Conservation (phyloP, 1,139 yeast genomes). For the Pneumocystis jirovecii region DNA sequence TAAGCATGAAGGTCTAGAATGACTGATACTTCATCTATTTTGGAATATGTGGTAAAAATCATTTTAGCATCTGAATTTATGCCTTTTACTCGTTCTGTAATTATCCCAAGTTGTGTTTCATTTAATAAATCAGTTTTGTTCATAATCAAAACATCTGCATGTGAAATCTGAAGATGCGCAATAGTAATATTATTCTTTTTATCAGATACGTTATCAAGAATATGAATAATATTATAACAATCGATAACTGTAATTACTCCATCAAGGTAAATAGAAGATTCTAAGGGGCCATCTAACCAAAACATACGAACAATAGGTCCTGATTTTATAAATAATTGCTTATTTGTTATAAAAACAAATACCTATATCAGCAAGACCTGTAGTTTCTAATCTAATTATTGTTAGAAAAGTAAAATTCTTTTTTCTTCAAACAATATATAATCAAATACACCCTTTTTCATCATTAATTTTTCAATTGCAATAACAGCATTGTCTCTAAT, state of each 20-base stretch:
- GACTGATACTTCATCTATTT: conserved; percentile 39
- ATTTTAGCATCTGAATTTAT: conserved; percentile 62
- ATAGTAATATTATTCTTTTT: conserved; percentile 16
- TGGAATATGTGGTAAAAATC: conserved; percentile 54
- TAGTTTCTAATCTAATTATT: conserved; percentile 42
- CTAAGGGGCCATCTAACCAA: conserved; percentile 85
- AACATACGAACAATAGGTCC: conserved; percentile 87
- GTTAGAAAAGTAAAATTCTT: neutral
- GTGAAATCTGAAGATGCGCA: conserved; percentile 46
- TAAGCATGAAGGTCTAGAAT: conserved; percentile 73
- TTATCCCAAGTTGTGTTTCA: conserved; percentile 18
- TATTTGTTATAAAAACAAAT: conserved; percentile 17
- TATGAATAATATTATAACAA: conserved; percentile 47
- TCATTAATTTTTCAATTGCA: conserved; percentile 81
- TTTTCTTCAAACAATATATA: conserved; percentile 43
- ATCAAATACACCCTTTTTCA: conserved; percentile 61
- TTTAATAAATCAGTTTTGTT: conserved; percentile 55
- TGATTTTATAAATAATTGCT: neutral
- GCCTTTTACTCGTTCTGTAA: conserved; percentile 30
- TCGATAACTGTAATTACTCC: conserved; percentile 91
- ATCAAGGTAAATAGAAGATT: conserved; percentile 74
- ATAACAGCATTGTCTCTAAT: conserved; percentile 64
- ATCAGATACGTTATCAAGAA: conserved; percentile 59
- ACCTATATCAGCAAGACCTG: conserved; percentile 95
- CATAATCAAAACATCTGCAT: conserved; percentile 67